Base-by-base conservation (phyloP, 129 eudicot species). In the Helichrysum umbraculigerum region DNA sequence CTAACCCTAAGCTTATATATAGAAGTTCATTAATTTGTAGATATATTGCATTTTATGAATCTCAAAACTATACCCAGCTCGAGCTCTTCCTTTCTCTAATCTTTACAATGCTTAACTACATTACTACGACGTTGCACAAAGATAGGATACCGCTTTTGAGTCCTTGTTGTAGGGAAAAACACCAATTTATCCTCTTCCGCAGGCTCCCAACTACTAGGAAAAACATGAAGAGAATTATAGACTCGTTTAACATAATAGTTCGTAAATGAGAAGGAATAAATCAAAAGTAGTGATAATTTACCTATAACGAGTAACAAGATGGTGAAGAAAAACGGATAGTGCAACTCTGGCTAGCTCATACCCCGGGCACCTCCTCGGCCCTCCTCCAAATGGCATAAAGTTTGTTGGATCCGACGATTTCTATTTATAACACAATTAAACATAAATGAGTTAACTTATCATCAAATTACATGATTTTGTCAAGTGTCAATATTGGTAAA, bases 371-470 rank as follows among this genome's bases (percentile, higher is more conserved):
- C 92, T 88, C 83, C 99, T 81, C 1, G 96, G 96, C 54, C 97
- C 99, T 35, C 99, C 99, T 37, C 99, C 99, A 61, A 94, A 94
- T 22, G 99, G 99, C 56, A 86, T 84, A 86, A 88, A 94, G 85
- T 76, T 77, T 59, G 73, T 17, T 29, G 80, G 56, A 73, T 74
- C 87, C 4, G 83, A 71, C 51, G 79, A 76, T 51, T 67, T 77
- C 90, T 86, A 70, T 4, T 75, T 57, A 65, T 41, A 60, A 51
- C 17, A 54, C 1, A 70, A n/a, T n/a, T 0, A 65, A 42, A 16
- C n/a, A 35, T 35, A 51, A 67, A 52, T 7, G 1, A 51, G 66
- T 8, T 4, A 21, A 35, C 22, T 30, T 7, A 2, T 15, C 11
- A 54, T 51, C 32, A 17, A 28, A 1, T n/a, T 33, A 39, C 42